A percentile compares a stretch with the other conserved stretches of the same genome.
Evolutionary conservation across 169 alveolate genomes (phyloP).

Genomic region (Babesia ovata): DNA sequence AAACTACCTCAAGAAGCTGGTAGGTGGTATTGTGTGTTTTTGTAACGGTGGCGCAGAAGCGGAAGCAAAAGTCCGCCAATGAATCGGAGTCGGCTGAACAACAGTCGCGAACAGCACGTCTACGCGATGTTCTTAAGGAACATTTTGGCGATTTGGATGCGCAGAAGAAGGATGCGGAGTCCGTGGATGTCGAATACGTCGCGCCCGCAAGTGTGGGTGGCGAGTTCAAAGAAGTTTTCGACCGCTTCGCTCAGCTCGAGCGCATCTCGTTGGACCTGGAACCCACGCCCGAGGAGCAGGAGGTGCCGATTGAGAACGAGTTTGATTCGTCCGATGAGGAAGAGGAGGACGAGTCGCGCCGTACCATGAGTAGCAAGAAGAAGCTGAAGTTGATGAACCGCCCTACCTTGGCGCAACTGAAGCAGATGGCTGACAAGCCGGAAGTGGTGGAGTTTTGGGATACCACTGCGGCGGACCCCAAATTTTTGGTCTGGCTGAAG

Average conservation of each 20-base stretch:
- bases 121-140: slow-evolving; percentile 27
- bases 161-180: slow-evolving; percentile 58
- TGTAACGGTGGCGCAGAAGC: slow-evolving; percentile 15
- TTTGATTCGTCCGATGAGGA: slow-evolving; percentile 57
- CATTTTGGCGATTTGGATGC: slow-evolving; percentile 48
- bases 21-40: slow-evolving; percentile 5
- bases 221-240: slow-evolving; percentile 53
- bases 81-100: slow-evolving; percentile 2
- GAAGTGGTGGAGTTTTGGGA: slow-evolving; percentile 94
- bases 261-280: slow-evolving; percentile 49
- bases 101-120: slow-evolving; percentile 18
- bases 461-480: slow-evolving; percentile 95
- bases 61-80: slow-evolving; percentile 11
- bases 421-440: slow-evolving; percentile 78
- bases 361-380: slow-evolving; percentile 63
- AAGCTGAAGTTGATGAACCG: slow-evolving; percentile 52
- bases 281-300: slow-evolving; percentile 44
- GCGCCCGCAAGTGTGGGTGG: slow-evolving; percentile 23
- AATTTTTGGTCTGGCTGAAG: slow-evolving; percentile 92
- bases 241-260: slow-evolving; percentile 57
- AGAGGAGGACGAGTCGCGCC: slow-evolving; percentile 63
- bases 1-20: slow-evolving; percentile 69
- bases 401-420: slow-evolving; percentile 67
- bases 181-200: slow-evolving; percentile 58
- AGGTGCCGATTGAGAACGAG: slow-evolving; percentile 24